Conservation (phyloP, 2,329 filamentous ascomycete species). For the Epichloe coenophiala region DNA sequence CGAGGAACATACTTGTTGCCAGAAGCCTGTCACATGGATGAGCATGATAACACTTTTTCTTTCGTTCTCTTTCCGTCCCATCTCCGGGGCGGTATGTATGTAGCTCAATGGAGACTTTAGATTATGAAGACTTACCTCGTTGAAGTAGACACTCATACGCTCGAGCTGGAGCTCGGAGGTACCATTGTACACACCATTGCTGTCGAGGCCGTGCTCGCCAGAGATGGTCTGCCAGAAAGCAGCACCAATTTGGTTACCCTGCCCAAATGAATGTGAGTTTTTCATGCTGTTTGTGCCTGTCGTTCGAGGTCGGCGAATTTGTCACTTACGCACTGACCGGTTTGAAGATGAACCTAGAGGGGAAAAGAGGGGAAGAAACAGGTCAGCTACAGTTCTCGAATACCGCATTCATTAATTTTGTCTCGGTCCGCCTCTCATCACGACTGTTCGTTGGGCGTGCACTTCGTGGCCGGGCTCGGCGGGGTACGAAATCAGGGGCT, state of each 20-base stretch:
- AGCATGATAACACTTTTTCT: not conserved
- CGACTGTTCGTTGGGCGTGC: not conserved
- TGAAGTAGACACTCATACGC: constrained; percentile 99
- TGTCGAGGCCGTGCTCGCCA: constrained; percentile 92
- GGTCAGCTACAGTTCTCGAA: constrained; percentile 35
- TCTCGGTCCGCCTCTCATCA: not conserved
- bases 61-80: not conserved
- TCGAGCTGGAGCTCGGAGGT: constrained; percentile 97
- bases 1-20: constrained; percentile 98
- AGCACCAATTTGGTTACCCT: constrained; percentile 99
- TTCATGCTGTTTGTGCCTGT: constrained; percentile 6
- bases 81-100: not conserved
- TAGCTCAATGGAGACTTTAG: not conserved
- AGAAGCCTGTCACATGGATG: constrained; percentile 48
- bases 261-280: constrained; percentile 24
- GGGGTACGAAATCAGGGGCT: constrained; percentile 25
- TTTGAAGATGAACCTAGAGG: constrained; percentile 96
- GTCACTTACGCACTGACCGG: constrained; percentile 85
- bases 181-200: constrained; percentile 96
- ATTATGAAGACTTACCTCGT: constrained; percentile 48
- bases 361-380: constrained; percentile 36
- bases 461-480: constrained; percentile 11
- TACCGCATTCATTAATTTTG: not conserved
- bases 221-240: constrained; percentile 95
- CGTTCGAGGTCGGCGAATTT: not conserved